A percentile compares a stretch with the other conserved stretches of the same genome.
phyloP scores from a whole-genome alignment of 2,329 filamentous ascomycete genomes.

The Aureobasidium subglaciale region DNA sequence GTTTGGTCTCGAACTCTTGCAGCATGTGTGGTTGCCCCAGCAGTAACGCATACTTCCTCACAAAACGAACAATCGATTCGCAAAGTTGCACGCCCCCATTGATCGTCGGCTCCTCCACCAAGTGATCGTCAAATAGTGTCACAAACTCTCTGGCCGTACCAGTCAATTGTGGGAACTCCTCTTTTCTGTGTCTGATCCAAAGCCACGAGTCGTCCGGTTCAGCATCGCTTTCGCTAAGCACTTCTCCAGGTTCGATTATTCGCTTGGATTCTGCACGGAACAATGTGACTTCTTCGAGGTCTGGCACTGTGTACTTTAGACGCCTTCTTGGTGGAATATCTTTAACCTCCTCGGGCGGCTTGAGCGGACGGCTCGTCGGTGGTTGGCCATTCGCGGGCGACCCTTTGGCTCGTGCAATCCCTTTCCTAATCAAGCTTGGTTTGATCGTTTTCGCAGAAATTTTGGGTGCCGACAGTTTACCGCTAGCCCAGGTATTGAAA shows the following conservation, averaged over 20 bases:
- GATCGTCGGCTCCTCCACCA: slow-evolving; percentile 31
- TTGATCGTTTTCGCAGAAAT: not conserved
- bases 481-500: slow-evolving; percentile 18
- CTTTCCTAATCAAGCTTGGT: not conserved
- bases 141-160: slow-evolving; percentile 30
- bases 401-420: not conserved
- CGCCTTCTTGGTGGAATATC: slow-evolving; percentile 20
- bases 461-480: not conserved
- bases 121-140: slow-evolving; percentile 30
- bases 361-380: not conserved
- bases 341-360: slow-evolving; percentile 18
- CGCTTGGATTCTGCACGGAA: slow-evolving; percentile 36
- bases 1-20: slow-evolving; percentile 27
- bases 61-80: slow-evolving; percentile 36
- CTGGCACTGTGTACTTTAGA: slow-evolving; percentile 31
- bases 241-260: slow-evolving; percentile 31
- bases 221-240: slow-evolving; percentile 38
- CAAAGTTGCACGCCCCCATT: slow-evolving; percentile 27
- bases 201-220: slow-evolving; percentile 35
- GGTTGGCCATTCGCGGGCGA: not conserved
- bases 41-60: slow-evolving; percentile 21
- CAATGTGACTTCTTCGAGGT: slow-evolving; percentile 30
- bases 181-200: slow-evolving; percentile 24
- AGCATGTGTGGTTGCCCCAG: slow-evolving; percentile 22
- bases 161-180: slow-evolving; percentile 22